Base-by-base conservation (phyloP, 2,329 filamentous ascomycete species). In the Colletotrichum theobromicola region DNA sequence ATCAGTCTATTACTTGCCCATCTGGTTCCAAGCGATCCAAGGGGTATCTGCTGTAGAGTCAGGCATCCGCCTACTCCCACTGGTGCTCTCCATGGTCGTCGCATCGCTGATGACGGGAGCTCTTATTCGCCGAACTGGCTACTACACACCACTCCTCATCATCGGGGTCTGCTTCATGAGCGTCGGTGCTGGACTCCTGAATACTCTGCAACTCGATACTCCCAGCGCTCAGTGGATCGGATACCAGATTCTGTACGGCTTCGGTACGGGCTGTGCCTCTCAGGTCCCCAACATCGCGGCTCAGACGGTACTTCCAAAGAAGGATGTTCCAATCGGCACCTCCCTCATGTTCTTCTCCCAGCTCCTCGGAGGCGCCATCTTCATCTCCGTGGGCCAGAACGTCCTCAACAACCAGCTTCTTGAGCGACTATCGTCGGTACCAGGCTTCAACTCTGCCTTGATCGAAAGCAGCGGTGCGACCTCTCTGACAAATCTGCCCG, bases 331-430 rank as follows among this genome's bases (percentile, higher is more conserved):
- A 2, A 85, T 84, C n/a, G 87, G 86, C 8, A 85, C 84, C 12
- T 85, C 87, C 0, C 79, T 84, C 18, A 83, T 87, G 61, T 83
- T 89, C 57, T 89, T 90, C 30, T 37, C 80, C 15, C 85, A 87
- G 77, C 83, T 82, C 0, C 79, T 88, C 1, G 84, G 84, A 21
- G 84, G 85, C 13, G 82, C 85, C 6, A 79, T 91, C 2, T 90
- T 90, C 76, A 84, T 91, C 35, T 85, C 85, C 3, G 84, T 89
- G 18, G 88, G 82, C 2, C 85, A 91, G 73, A 87, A 85, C 70
- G 83, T 91, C 18, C 88, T 91, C 74, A 85, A 83, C 58, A 89
- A 88, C 76, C 80, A 83, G 13, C 83, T 91, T 4, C 77, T 86
- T 26, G 74, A 80, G 15, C 82, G 85, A 35, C 69, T 89, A 2